A percentile compares a stretch with the other conserved stretches of the same genome.
Evolutionary conservation across 116 monocot species (phyloP).

Genomic region (Dioscorea cayenensis): DNA sequence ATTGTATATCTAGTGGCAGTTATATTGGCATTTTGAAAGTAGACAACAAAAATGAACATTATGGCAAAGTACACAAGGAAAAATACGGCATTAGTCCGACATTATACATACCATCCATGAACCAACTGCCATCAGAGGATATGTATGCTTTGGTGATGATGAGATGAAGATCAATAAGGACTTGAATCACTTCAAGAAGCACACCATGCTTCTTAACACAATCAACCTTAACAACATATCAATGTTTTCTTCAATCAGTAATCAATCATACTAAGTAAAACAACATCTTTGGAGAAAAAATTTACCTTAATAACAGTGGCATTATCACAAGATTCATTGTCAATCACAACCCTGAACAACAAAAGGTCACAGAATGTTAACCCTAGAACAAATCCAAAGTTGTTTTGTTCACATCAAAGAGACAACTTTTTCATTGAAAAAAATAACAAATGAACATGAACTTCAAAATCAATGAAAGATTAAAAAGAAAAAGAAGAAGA

Average conservation of each 20-base stretch:
- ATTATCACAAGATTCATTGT: neutral
- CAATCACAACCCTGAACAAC: neutral
- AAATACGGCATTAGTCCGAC: too few relatives aligned
- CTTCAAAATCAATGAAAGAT: neutral
- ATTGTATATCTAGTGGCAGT: too few relatives aligned
- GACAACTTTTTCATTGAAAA: neutral
- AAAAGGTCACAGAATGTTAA: neutral
- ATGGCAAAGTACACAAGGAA: too few relatives aligned
- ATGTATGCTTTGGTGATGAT: constrained; percentile 60
- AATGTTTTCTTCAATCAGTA: neutral
- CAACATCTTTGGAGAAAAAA: too few relatives aligned
- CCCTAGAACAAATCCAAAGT: neutral
- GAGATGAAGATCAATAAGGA: constrained; percentile 51
- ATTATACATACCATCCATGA: constrained; percentile 51
- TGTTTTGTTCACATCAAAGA: neutral
- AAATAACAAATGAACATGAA: neutral
- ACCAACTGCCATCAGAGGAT: constrained; percentile 58
- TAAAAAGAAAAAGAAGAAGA: neutral
- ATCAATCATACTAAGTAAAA: neutral
- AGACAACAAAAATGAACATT: too few relatives aligned
- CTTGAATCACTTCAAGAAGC: constrained; percentile 50
- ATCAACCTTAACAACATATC: constrained; percentile 25
- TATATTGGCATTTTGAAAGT: too few relatives aligned
- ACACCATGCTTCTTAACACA: constrained; percentile 38
- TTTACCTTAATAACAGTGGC: constrained; percentile 1